Percentiles rank a stretch among this genome's conserved stretches.
Conservation (phyloP, 768 basidiomycete genomes). For the Aureoboletus auriporus region DNA sequence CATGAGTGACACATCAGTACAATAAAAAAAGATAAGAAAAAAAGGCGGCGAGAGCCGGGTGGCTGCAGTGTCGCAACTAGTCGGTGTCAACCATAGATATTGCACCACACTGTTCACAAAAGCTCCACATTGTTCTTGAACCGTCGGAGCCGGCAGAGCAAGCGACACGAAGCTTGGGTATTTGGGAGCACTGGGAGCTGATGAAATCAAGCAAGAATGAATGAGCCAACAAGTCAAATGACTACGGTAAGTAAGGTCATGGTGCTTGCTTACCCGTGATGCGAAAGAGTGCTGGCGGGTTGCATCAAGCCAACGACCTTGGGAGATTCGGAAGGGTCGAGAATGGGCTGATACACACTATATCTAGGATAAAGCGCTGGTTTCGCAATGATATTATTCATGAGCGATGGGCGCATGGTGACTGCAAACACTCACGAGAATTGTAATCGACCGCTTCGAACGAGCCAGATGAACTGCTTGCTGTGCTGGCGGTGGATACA, state of each 20-base stretch:
- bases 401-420: background rate
- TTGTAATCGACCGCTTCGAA: slow-evolving; percentile 44
- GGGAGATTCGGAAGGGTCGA: slow-evolving; percentile 46
- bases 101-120: slow-evolving; percentile 85
- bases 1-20: slow-evolving; percentile 29
- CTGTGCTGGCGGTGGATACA: slow-evolving; percentile 61
- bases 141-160: slow-evolving; percentile 69
- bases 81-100: slow-evolving; percentile 85
- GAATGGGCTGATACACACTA: slow-evolving; percentile 57
- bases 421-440: slow-evolving; percentile 41
- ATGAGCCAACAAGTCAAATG: slow-evolving; percentile 10
- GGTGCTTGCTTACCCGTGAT: slow-evolving; percentile 61
- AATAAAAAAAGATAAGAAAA: slow-evolving; percentile 31
- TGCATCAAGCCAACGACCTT: slow-evolving; percentile 61
- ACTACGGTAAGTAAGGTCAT: background rate
- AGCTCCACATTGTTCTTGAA: slow-evolving; percentile 77
- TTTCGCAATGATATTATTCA: background rate
- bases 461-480: slow-evolving; percentile 42
- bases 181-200: slow-evolving; percentile 70
- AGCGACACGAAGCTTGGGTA: slow-evolving; percentile 78
- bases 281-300: slow-evolving; percentile 54
- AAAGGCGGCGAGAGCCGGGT: slow-evolving; percentile 8
- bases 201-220: slow-evolving; percentile 5
- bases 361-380: slow-evolving; percentile 55
- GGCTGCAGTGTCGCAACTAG: slow-evolving; percentile 25